Percentiles rank a stretch among this genome's conserved stretches.
phyloP scores from a whole-genome alignment of 2,329 filamentous ascomycete genomes.

The Diaporthe helianthi region DNA sequence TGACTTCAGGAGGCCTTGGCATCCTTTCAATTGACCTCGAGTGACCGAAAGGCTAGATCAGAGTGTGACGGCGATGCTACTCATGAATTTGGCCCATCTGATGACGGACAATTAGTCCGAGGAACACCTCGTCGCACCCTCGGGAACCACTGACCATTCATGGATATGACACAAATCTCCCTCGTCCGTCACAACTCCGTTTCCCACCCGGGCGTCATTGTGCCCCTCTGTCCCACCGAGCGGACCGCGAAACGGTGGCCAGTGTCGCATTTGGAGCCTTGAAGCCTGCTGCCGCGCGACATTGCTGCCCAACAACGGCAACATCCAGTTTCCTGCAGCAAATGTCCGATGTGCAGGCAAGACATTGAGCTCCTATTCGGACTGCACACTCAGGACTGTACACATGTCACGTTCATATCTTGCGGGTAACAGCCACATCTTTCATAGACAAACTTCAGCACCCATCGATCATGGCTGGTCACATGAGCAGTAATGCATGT shows the following conservation, averaged over 20 bases:
- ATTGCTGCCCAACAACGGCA: constrained; percentile 19
- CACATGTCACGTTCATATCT: background rate
- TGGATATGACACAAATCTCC: background rate
- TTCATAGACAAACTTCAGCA: background rate
- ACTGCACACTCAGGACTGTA: background rate
- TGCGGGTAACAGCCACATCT: background rate
- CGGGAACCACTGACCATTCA: background rate
- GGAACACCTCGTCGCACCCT: background rate
- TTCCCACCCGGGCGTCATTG: background rate
- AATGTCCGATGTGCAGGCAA: constrained; percentile 6
- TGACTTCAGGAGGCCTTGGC: background rate
- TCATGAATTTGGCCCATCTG: constrained; percentile 1
- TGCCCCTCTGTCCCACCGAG: constrained; percentile 1
- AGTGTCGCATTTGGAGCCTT: constrained; percentile 3
- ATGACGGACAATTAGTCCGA: background rate
- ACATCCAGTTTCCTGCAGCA: background rate
- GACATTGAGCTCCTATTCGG: background rate
- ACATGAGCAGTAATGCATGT: constrained; percentile 13
- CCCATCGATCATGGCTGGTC: background rate
- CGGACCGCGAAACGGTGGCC: constrained; percentile 14
- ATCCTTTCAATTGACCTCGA: background rate
- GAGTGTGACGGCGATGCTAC: constrained; percentile 14
- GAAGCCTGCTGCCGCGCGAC: constrained; percentile 6
- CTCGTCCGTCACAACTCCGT: constrained; percentile 7
- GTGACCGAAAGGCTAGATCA: background rate